These are phyloP conservation scores for Aspergillus bridgeri DNA, from an alignment of 495 filamentous ascomycete genomes.

Conservation along the genomic window DNA sequence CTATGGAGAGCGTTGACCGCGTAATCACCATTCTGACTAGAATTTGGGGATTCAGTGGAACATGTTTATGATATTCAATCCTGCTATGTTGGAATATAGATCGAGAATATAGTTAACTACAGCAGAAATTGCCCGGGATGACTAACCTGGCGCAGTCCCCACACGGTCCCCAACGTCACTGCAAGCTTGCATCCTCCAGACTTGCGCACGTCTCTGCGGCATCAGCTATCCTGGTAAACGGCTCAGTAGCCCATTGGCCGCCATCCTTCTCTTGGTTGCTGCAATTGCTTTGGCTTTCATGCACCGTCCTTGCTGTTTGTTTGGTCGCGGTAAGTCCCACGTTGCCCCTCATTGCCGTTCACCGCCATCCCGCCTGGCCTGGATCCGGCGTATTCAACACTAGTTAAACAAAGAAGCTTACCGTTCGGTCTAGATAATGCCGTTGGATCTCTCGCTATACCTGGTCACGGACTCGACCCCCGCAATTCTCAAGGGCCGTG, in stretches of 20 bases:
- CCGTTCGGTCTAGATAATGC: conserved; percentile 23
- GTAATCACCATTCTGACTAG: too few relatives aligned
- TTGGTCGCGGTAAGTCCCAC: neutral
- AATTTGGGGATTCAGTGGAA: too few relatives aligned
- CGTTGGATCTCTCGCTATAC: conserved; percentile 66
- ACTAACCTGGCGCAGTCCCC: neutral
- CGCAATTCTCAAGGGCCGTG: conserved; percentile 65
- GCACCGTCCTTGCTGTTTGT: neutral
- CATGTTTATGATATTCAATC: too few relatives aligned
- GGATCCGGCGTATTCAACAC: too few relatives aligned
- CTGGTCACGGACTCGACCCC: conserved; percentile 89
- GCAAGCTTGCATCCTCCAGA: neutral
- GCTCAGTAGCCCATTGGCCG: neutral
- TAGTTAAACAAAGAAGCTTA: too few relatives aligned
- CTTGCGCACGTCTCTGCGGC: neutral
- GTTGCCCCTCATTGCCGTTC: neutral
- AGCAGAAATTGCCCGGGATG: neutral
- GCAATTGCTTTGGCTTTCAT: neutral
- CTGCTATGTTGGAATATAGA: too few relatives aligned
- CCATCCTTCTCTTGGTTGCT: neutral
- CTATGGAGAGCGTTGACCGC: too few relatives aligned
- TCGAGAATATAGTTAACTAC: too few relatives aligned
- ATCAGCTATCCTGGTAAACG: neutral
- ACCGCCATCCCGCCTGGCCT: neutral
- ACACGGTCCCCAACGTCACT: neutral